Base-by-base conservation (phyloP, 2,329 filamentous ascomycete species). In the Sclerotinia nivalis region DNA sequence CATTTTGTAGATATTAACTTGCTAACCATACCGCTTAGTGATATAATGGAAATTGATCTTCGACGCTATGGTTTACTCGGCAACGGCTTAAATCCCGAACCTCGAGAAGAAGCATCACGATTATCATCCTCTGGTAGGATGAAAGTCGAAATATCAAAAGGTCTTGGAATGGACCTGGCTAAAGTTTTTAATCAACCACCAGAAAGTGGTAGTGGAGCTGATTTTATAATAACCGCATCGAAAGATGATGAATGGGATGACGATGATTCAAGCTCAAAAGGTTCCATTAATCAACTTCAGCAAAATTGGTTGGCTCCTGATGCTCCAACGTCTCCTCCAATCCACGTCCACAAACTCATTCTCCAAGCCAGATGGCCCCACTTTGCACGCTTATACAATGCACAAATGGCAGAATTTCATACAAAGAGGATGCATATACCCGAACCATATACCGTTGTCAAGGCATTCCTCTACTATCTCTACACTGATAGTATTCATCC, bases 381-480 rank as follows among this genome's bases (percentile, higher is more conserved):
- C 80, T 99, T 99, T 82, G 89, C 91, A 54, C 91, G 96, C 22
- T 84, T 99, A 3, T 98, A 97, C 83, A 90, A 91, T 66, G 89
- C 95, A 6, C 93, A 97, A 78, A 99, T 99, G 96, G 90, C 92
- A 18, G 96, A 99, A 79, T 99, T 96, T 77, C 96, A 99, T 79
- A 96, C 93, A 22, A 96, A 96, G 77, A 93, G 92, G 80, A 96
- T 99, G 91, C 95, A 99, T 81, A 97, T 99, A 58, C 95, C 96
- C 0, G 96, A 99, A 77, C 94, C 95, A 0, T 98, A 97, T 80
- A 90, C 89, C 1, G 93, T 97, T 0, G 96, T 99, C 60, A 93
- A 93, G 75, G 93, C 95, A 0, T 99, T 99, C 78, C 85, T 99
- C 40, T 95, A 96, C 81, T 99, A 97, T 78, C 87, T 99, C 1